These are phyloP conservation scores for Verticillium longisporum DNA, from an alignment of 2,329 filamentous ascomycete genomes.

Conservation along the genomic window DNA sequence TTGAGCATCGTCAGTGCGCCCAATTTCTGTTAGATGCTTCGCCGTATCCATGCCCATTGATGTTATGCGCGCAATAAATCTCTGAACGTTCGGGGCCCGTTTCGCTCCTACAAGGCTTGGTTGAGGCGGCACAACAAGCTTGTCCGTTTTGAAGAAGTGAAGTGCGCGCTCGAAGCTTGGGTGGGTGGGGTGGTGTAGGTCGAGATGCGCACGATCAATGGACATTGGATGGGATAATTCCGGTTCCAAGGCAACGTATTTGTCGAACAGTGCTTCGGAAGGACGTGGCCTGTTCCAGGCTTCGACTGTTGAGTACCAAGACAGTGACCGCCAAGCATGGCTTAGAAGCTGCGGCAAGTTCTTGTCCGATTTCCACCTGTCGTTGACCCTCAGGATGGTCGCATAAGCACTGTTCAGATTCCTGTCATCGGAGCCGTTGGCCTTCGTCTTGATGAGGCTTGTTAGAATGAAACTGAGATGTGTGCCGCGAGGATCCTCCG, in stretches of 20 bases:
- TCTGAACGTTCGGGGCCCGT: neutral
- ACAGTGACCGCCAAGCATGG: constrained; percentile 38
- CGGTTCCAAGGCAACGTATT: constrained; percentile 28
- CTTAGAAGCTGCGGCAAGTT: constrained; percentile 29
- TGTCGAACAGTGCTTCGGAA: constrained; percentile 42
- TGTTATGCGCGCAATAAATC: constrained; percentile 4
- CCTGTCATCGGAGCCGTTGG: constrained; percentile 22
- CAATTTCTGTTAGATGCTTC: constrained; percentile 32
- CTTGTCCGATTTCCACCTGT: constrained; percentile 28
- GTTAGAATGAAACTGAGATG: constrained; percentile 21
- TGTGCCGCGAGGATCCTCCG: constrained; percentile 3
- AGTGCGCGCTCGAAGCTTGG: constrained; percentile 42
- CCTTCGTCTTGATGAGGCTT: constrained; percentile 34
- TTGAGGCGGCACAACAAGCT: neutral
- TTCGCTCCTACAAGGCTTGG: neutral
- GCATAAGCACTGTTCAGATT: constrained; percentile 43
- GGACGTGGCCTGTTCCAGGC: constrained; percentile 37
- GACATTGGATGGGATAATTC: neutral
- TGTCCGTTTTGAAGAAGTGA: constrained; percentile 26
- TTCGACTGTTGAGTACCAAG: constrained; percentile 46
- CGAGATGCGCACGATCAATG: constrained; percentile 46
- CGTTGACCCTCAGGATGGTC: constrained; percentile 38
- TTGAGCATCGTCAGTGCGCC: constrained; percentile 32
- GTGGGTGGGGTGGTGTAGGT: constrained; percentile 45
- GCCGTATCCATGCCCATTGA: constrained; percentile 30